These are phyloP conservation scores for Didymella segeticola DNA, from an alignment of 2,329 filamentous ascomycete genomes.

Conservation along the genomic window DNA sequence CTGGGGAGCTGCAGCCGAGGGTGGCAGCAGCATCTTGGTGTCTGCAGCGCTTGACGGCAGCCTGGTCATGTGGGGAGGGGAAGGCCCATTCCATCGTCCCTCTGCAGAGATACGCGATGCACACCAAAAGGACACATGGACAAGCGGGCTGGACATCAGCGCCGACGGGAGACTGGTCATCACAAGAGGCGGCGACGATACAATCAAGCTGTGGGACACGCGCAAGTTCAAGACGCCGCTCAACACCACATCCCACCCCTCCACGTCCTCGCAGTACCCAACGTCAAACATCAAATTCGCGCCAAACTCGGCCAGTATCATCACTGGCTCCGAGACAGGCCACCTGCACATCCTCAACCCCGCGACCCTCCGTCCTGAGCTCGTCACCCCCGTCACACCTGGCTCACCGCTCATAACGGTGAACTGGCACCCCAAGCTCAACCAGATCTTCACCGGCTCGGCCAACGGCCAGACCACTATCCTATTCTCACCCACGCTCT, in stretches of 20 bases:
- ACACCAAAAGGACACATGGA: constrained; percentile 85
- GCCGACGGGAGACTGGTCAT: constrained; percentile 91
- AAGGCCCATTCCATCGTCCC: constrained; percentile 84
- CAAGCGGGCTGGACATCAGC: constrained; percentile 88
- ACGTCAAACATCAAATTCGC: constrained; percentile 89
- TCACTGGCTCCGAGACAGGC: constrained; percentile 84
- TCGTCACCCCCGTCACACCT: constrained; percentile 87
- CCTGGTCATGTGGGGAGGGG: constrained; percentile 93
- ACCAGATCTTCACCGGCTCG: constrained; percentile 93
- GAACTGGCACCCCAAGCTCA: constrained; percentile 93
- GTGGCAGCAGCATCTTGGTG: constrained; percentile 79
- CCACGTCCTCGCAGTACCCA: constrained; percentile 82
- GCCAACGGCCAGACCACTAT: constrained; percentile 88
- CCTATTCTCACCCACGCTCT: constrained; percentile 87
- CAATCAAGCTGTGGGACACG: constrained; percentile 98
- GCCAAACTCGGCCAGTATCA: constrained; percentile 81
- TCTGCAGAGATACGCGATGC: constrained; percentile 82
- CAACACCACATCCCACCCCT: constrained; percentile 80
- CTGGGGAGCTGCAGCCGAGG: constrained; percentile 80
- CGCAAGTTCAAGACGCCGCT: constrained; percentile 94
- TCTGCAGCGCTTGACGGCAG: constrained; percentile 87
- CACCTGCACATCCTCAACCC: constrained; percentile 93
- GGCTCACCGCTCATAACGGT: constrained; percentile 83
- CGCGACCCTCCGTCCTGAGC: constrained; percentile 83
- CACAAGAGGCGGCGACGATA: constrained; percentile 87